Base-by-base conservation (phyloP, 805 yeast species). In the Nakazawaea pomicola region DNA sequence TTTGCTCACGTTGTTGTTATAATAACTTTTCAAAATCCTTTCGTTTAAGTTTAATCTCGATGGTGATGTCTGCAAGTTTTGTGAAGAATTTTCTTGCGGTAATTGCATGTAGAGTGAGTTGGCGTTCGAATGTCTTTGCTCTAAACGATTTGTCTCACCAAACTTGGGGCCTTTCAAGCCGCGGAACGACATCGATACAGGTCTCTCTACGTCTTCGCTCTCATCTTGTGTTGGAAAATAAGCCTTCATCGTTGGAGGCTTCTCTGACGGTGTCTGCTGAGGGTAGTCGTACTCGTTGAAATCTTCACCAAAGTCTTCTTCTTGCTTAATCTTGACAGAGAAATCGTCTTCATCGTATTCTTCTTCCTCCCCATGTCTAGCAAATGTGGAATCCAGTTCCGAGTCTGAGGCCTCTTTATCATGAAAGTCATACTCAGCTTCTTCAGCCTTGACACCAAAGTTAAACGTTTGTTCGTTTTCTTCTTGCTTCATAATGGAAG, bases 101-200 rank as follows among this genome's bases (percentile, higher is more conserved):
- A 62, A 49, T 46, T 64, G 60, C 48, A 57, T 55, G 3, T 68
- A 67, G 30, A 64, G 55, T 6, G 65, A 57, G 29, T 46, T 44
- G 11, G 41, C 35, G 14, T 53, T 46, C 6, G 51, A 43, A 29
- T 42, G 43, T 40, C 58, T 61, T 4, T 62, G 56, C 11, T 60
- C 49, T 19, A 62, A 58, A 1, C 62, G 60, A 35, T 57, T 54
- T 16, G 59, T 53, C 44, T 59, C 57, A 46, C 70, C 70, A 47
- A 78, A 72, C 2, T 76, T 63, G 1, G 87, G 82, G 0, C 79
- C 84, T 40, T 63, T 69, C 41, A 81, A 56, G 0, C 89, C 89
- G 46, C 72, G 72, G 2, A 86, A 20, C 3, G 43, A 40, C 70
- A 70, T 63, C 6, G 72, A 69, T 9, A 69, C 59, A 16, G 76